phyloP scores from a whole-genome alignment of 2,329 filamentous ascomycete species.

The Ophiocordyceps camponoti-rufipedis region DNA sequence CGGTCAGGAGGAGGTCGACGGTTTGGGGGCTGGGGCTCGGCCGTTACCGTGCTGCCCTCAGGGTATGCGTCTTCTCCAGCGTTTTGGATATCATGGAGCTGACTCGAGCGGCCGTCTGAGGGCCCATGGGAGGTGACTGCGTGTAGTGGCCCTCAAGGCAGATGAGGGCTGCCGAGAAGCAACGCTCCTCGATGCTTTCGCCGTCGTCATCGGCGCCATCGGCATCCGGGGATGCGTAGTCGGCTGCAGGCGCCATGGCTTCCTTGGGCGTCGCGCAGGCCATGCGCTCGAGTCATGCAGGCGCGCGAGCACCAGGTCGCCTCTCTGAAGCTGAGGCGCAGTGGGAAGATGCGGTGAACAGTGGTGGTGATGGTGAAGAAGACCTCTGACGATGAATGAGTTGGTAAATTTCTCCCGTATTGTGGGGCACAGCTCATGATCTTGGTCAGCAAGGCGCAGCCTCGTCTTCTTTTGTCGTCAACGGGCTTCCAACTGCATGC shows the following conservation, averaged over 20 bases:
- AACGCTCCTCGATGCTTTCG: constrained; percentile 44
- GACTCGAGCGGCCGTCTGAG: constrained; percentile 33
- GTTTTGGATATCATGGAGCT: constrained; percentile 40
- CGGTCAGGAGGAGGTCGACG: neutral
- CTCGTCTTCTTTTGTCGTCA: too few relatives aligned
- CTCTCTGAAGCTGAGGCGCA: too few relatives aligned
- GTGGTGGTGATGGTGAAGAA: too few relatives aligned
- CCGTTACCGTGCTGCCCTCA: constrained; percentile 38
- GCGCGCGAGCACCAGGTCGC: neutral
- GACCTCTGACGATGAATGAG: too few relatives aligned
- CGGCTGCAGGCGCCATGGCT: constrained; percentile 10
- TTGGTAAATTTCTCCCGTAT: too few relatives aligned
- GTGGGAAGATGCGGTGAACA: too few relatives aligned
- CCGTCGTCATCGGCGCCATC: constrained; percentile 7
- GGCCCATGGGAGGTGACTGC: constrained; percentile 36
- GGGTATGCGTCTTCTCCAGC: constrained; percentile 44
- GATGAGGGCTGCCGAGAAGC: constrained; percentile 40
- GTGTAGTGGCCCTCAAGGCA: constrained; percentile 44
- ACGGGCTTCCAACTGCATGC: too few relatives aligned
- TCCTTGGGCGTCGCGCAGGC: constrained; percentile 1
- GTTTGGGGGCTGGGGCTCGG: neutral
- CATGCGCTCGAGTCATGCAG: neutral
- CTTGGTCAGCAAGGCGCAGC: too few relatives aligned
- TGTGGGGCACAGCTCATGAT: too few relatives aligned
- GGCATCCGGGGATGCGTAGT: constrained; percentile 5